A percentile compares a stretch with the other conserved stretches of the same genome.
Conservation (phyloP, 192 early-diverging fungal genomes). For the Spizellomyces sp. region DNA sequence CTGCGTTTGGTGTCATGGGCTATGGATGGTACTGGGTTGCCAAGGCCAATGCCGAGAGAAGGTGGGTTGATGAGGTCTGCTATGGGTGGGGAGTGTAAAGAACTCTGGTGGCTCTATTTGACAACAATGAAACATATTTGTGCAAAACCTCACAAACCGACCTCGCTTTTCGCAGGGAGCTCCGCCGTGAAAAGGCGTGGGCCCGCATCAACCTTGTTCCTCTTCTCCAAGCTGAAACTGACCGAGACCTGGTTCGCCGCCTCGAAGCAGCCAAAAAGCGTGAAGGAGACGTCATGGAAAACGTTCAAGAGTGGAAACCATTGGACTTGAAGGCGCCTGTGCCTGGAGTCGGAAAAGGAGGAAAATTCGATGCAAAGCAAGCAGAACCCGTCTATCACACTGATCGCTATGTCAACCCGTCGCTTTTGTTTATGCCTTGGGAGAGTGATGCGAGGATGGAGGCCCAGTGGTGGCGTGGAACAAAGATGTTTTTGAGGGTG, state of each 20-base stretch:
- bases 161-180: constrained; percentile 61
- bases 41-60: constrained; percentile 67
- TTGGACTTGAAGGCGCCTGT: constrained; percentile 52
- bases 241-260: constrained; percentile 87
- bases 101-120: too few species aligned
- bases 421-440: constrained; percentile 67
- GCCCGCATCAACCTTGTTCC: constrained; percentile 89
- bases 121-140: neutral
- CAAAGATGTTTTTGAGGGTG: constrained; percentile 52
- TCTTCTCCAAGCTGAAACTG: constrained; percentile 88
- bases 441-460: constrained; percentile 28
- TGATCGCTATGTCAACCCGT: constrained; percentile 72
- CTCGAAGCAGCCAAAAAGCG: constrained; percentile 68
- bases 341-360: constrained; percentile 46
- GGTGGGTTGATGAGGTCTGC: constrained; percentile 47
- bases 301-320: constrained; percentile 53
- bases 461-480: constrained; percentile 59
- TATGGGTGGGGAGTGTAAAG: neutral
- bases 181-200: constrained; percentile 93
- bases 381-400: constrained; percentile 91
- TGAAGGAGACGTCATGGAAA: constrained; percentile 87
- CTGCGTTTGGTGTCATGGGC: constrained; percentile 71
- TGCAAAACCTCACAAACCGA: neutral
- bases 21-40: constrained; percentile 79
- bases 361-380: constrained; percentile 66